Evolutionary conservation across 2,329 filamentous ascomycete species (phyloP), one percentile per base, ranked within the genome.

Genomic region (Trichoderma guizhouense): DNA sequence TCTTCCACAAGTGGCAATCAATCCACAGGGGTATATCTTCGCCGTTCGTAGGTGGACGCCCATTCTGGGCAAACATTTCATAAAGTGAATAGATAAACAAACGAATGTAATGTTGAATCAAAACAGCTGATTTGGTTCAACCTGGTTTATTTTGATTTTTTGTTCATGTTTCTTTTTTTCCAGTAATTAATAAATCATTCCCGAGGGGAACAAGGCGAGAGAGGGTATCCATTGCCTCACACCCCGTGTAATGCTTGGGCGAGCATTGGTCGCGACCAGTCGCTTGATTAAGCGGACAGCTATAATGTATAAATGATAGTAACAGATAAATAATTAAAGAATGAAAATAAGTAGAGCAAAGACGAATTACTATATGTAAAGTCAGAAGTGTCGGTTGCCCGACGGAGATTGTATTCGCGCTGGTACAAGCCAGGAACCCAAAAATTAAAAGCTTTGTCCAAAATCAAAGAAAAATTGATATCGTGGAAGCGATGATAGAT

Each of bases 371-470:
- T 67, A 67, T 43, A 71, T 32, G 71, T 62, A 71, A 71, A 55
- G 57, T 58, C 47, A 72, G 61, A 72, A 65, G 14, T 74, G 72
- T 75, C 74, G 57, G 74, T 75, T 58, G 74, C 74, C 74, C 72
- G 74, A 74, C 73, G 58, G 58, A 72, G 57, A 69, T 65, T 74
- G 65, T 75, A 73, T 69, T 74, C 63, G 66, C 71, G 47, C 65
- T 71, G 60, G 64, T 66, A 43, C 60, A 66, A 71, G 58, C 61
- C 65, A 69, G 58, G 67, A 67, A 66, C 62, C 64, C 39, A 30
- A 63, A 72, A 39, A 72, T 61, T 60, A 68, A 69, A 39, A 30
- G 65, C 39, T 58, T 60, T 69, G 61, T 64, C 36, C 65, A 68
- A 58, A 62, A 65, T 58, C 65, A 39, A 66, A 66, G 47, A n/a